Evolutionary conservation across 208 protist genomes (phyloP).

Genomic region (Leishmania braziliensis): DNA sequence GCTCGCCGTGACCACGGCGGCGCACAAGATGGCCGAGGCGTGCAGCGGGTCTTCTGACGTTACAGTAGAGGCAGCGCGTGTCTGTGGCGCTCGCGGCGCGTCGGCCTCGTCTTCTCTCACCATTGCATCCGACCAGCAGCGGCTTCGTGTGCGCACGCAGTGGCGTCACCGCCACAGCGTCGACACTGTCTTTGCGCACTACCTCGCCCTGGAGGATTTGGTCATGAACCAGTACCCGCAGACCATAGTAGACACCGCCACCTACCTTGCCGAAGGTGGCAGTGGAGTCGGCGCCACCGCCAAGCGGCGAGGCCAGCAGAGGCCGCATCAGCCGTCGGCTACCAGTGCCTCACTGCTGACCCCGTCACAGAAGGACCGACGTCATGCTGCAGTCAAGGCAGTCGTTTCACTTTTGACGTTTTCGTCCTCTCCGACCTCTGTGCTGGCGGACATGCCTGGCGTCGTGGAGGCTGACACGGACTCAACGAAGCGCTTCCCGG

Average conservation of each 20-base stretch:
- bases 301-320: conserved; percentile 3
- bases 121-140: conserved; percentile 30
- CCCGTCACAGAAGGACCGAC: conserved; percentile 28
- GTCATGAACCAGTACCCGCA: conserved; percentile 26
- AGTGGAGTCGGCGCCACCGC: not conserved
- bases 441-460: conserved; percentile 4
- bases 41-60: conserved; percentile 15
- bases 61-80: not conserved
- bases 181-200: conserved; percentile 24
- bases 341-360: conserved; percentile 4
- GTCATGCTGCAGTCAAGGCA: conserved; percentile 28
- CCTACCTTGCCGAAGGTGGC: conserved; percentile 33
- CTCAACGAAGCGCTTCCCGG: conserved; percentile 19
- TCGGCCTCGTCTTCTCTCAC: conserved; percentile 14
- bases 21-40: conserved; percentile 40
- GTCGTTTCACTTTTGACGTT: conserved; percentile 40
- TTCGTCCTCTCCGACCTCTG: conserved; percentile 5
- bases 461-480: conserved; percentile 1
- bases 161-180: conserved; percentile 27
- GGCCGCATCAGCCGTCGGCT: not conserved
- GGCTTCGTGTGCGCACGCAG: conserved; percentile 26
- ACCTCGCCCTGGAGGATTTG: conserved; percentile 32
- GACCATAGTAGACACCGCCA: conserved; percentile 26
- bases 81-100: not conserved
- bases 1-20: conserved; percentile 23